Evolutionary conservation across 371 early-diverging fungal species (phyloP), one percentile per base, ranked within the genome.

Genomic region (Mortierella sp.): DNA sequence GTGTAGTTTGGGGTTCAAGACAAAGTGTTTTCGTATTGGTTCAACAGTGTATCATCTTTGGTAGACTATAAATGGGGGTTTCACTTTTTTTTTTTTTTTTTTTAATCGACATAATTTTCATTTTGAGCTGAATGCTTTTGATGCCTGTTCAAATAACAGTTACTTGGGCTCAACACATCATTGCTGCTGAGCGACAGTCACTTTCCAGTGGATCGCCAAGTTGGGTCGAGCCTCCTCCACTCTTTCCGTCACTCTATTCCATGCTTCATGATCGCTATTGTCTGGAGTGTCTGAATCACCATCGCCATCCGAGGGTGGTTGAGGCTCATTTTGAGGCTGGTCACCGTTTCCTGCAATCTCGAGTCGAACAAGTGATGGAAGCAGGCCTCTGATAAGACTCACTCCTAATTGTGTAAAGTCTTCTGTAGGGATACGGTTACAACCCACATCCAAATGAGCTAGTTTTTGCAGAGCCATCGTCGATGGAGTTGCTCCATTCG

Each of bases 321-420:
- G 51, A 4, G 70, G 66, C 53, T 53, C 53, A 7, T 21, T 62
- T 43, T 70, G 66, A 11, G 70, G 59, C 7, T 70, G 68, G 23
- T 79, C 73, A 4, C 79, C 88, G 62, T 89, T 89, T n/a, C 89
- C 89, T 43, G 87, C 89, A 79, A 88, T 85, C 60, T 89, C 89
- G 11, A 88, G 68, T 7, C 84, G 64, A 15, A 75, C 79, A 53
- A 89, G 63, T 0, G 83, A 58, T 7, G 89, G 88, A 18, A 85
- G 75, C 18, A 84, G 74, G 3, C 83, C 69, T 19, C 82, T 81
- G 19, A 84, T 60, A 28, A 89, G 75, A 16, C 84, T 68, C 3
- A 83, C 74, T 0, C 85, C 84, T 37, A 89, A 80, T 26, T 83
- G 86, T 26, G 81, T 82, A 48, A 87, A 71, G 60, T 84, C 83